Evolutionary conservation across 176 grass and related monocot species (phyloP).

Genomic region (Phoenix dactylifera): DNA sequence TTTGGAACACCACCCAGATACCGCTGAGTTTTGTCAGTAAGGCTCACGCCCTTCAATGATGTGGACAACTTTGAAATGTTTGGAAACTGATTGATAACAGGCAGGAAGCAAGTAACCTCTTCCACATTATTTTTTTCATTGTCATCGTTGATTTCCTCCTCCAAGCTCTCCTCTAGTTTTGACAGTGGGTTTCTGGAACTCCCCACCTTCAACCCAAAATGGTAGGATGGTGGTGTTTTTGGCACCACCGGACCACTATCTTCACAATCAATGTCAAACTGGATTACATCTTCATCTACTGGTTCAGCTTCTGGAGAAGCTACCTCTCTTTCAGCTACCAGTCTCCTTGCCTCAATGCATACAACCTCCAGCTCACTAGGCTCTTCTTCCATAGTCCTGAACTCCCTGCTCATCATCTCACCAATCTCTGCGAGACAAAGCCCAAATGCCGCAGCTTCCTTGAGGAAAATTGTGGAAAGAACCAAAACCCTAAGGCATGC

Average conservation of each 20-base stretch:
- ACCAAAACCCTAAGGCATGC: conserved; percentile 77
- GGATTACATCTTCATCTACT: conserved; percentile 39
- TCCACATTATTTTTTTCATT: conserved; percentile 41
- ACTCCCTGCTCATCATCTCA: conserved; percentile 89
- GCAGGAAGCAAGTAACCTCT: conserved; percentile 24
- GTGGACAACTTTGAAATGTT: conserved; percentile 60
- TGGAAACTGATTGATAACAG: conserved; percentile 34
- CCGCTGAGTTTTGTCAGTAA: conserved; percentile 45
- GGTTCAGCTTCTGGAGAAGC: conserved; percentile 36
- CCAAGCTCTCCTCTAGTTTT: conserved; percentile 49
- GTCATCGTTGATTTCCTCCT: conserved; percentile 40
- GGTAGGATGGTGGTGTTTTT: conserved; percentile 24
- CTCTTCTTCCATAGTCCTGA: conserved; percentile 49
- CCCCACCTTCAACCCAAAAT: conserved; percentile 34
- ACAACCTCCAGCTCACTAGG: conserved; percentile 80
- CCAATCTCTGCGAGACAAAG: conserved; percentile 80
- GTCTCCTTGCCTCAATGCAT: conserved; percentile 69
- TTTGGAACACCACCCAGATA: conserved; percentile 25
- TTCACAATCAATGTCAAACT: conserved; percentile 72
- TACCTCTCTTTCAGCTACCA: conserved; percentile 47
- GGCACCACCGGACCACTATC: conserved; percentile 22
- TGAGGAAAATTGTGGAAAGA: conserved; percentile 81
- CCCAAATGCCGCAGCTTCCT: conserved; percentile 67
- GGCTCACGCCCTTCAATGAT: conserved; percentile 45
- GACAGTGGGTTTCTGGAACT: conserved; percentile 43